Percentiles rank a stretch among this genome's conserved stretches.
Conservation (phyloP, 306 rosid species). For the Malus domestica region ASM211411v1 NC_041803.1:26852001-26852500, state of each 20-base stretch:
- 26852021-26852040: constrained; percentile 76
- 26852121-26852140: constrained; percentile 58
- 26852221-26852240: constrained; percentile 67
- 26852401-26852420: constrained; percentile 81
- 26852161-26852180: constrained; percentile 91
- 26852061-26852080: constrained; percentile 80
- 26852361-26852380: constrained; percentile 69
- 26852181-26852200: constrained; percentile 39
- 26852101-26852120: constrained; percentile 79
- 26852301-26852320: constrained; percentile 85
- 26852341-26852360: constrained; percentile 65
- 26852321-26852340: constrained; percentile 69
- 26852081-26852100: constrained; percentile 86
- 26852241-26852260: constrained; percentile 61
- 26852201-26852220: constrained; percentile 36
- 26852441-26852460: constrained; percentile 40
- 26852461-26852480: constrained; percentile 53
- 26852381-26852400: constrained; percentile 77
- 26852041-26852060: constrained; percentile 69
- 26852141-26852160: constrained; percentile 92
- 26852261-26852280: constrained; percentile 65
- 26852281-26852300: constrained; percentile 72
- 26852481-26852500: constrained; percentile 80
- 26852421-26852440: constrained; percentile 65
- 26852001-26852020: constrained; percentile 97